Evolutionary conservation across 176 grass and related monocot species (phyloP), one percentile per base, ranked within the genome.

Genomic region (Hsuehochloa calcarea): DNA sequence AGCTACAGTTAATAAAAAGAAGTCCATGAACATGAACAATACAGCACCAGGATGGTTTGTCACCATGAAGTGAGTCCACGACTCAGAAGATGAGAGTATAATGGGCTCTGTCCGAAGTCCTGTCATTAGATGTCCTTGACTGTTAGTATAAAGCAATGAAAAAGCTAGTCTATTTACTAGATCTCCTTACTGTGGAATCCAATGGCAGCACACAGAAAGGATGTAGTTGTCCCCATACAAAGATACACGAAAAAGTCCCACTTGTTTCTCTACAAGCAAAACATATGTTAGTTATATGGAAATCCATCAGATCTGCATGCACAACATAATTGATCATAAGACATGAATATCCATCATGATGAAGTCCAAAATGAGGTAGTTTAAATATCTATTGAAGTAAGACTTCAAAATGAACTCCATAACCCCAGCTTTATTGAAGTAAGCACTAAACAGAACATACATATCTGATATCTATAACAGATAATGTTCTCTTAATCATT

Each of bases 201-300:
- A 73, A 92, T 47, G 4, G 81, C 79, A 89, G 88, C 93, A 79
- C 84, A 86, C 23, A 96, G 44, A 70, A 94, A 76, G 44, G 88
- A 75, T 86, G 93, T 86, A 58, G 79, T 75, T 64, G 89, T 89
- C 68, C 91, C 91, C 93, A 96, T 94, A 79, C 93, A 96, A 82
- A 99, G 80, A 86, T 96, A 96, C 19, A 94, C 70, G 52, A 99
- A 94, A 71, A 99, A 99, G 66, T 99, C 93, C 93, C 96, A 88
- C 70, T 90, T 96, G 84, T 99, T 99, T 80, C 82, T 89, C 96
- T 99, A 79, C 68, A 94, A 86, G 37, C 70, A 72, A 59, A 84
- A 88, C 10, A 15, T 41, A 61, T 29, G 50, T 37, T 35, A 67
- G 59, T 79, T 52, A 62, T 52, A 43, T 8, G 19, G 82, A 81